Evolutionary conservation across 129 eudicot genomes (phyloP), one percentile per base, ranked within the genome.

Genomic region (Helichrysum umbraculigerum): DNA sequence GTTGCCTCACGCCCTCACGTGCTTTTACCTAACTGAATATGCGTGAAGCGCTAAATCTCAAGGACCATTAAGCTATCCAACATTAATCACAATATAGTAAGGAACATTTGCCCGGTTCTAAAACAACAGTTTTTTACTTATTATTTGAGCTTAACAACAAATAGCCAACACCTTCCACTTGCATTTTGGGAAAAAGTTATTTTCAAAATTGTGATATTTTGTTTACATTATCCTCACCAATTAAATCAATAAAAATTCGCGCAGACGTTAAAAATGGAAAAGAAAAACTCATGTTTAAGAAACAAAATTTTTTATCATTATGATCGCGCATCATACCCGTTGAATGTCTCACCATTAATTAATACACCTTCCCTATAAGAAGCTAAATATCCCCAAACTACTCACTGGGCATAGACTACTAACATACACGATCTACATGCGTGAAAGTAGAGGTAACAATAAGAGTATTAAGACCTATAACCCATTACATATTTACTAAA

Each of bases 61-160:
- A 35, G 50, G 22, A 33, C 12, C 54, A 33, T 65, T 35, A 37
- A 67, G 8, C 54, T 39, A 33, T 33, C 52, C 4, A 17, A 69
- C 58, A 69, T 21, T 22, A 42, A 69, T 42, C 58, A 11, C 58
- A 30, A 70, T 50, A 50, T 35, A 2, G 59, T 69, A 69, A 69
- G 47, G 21, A 44, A 12, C 21, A 69, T 15, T 32, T 34, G 25
- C 37, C 33, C 3, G 2, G 33, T 21, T 29, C 14, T 12, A 61
- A 61, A 22, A 28, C 28, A 56, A 21, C 19, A 19, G 19, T n/a
- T 21, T 42, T 56, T 56, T 56, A 1, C 1, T 56, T 17, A 5
- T 17, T 54, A 12, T 5, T 28, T 22, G 33, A 61, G 66, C 7
- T 21, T 25, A 22, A 25, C 9, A 61, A 10, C 20, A 22, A 56